Conservation (phyloP, 148 eudicot species). For the Silene conica region DNA sequence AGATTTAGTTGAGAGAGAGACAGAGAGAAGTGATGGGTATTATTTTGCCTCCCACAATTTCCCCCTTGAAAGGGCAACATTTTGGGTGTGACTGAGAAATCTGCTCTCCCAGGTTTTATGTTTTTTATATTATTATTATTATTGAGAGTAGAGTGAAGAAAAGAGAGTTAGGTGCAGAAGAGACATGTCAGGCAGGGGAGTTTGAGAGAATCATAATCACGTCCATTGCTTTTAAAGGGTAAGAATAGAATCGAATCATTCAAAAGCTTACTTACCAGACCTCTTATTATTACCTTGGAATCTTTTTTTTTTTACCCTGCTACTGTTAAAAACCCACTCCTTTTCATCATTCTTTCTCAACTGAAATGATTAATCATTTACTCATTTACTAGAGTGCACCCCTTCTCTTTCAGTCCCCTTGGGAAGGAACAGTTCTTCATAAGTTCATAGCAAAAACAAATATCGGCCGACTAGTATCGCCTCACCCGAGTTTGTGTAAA, state of each 20-base stretch:
- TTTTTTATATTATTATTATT: not conserved
- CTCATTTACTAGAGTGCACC: slow-evolving; percentile 31
- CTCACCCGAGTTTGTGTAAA: too few relatives aligned
- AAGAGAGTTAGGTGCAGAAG: slow-evolving; percentile 22
- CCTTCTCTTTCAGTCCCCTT: slow-evolving; percentile 33
- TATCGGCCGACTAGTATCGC: too few relatives aligned
- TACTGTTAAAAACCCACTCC: slow-evolving; percentile 28
- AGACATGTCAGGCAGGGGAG: slow-evolving; percentile 31
- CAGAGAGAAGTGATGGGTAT: slow-evolving; percentile 15
- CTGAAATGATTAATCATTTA: slow-evolving; percentile 45
- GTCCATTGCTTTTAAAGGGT: slow-evolving; percentile 35
- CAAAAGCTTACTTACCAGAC: slow-evolving; percentile 29
- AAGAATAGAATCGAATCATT: slow-evolving; percentile 40
- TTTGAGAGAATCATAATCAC: slow-evolving; percentile 27
- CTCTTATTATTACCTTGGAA: slow-evolving; percentile 29
- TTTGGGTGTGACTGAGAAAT: slow-evolving; percentile 20
- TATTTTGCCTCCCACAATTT: slow-evolving; percentile 33
- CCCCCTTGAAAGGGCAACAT: slow-evolving; percentile 28
- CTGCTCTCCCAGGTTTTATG: slow-evolving; percentile 5
- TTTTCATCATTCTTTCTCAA: slow-evolving; percentile 41
- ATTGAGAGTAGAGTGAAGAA: slow-evolving; percentile 14
- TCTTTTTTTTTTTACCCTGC: slow-evolving; percentile 30
- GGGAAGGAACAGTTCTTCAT: slow-evolving; percentile 29
- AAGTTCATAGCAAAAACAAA: not conserved
- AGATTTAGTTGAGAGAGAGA: slow-evolving; percentile 39